Evolutionary conservation across 805 yeast species (phyloP), one percentile per base, ranked within the genome.

Genomic region (Ogataea ganodermae): DNA sequence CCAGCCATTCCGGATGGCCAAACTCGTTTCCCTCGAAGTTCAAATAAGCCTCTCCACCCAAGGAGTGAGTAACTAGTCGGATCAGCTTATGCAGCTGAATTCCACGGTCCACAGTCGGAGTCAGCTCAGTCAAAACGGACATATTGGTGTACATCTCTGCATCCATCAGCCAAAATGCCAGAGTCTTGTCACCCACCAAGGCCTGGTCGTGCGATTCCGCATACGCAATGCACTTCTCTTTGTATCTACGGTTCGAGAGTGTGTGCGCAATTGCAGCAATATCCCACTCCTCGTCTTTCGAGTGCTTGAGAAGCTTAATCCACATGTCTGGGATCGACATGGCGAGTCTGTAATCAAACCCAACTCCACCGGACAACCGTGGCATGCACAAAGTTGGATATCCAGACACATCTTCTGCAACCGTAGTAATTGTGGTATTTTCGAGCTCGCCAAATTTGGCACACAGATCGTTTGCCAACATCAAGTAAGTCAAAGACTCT

Each of bases 321-420:
- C 99, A 92, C 98, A 92, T 92, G 67, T 92, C 99, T 3, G 99
- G 99, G 50, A 92, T 75, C 1, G 98, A 97, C 99, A 92, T 92
- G 2, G 96, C 94, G 45, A 92, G 74, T 53, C 98, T 76, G 67
- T 92, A 92, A 65, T 91, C 94, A 61, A 92, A 92, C 0, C 97
- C 99, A 51, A 86, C 83, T 48, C 99, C 99, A 41, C 98, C 98
- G 20, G 72, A 63, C 0, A 57, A 44, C 42, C 88, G 75, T 5
- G 94, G 83, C 46, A 87, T 67, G 67, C 98, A 92, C 47, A 94
- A 71, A 1, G 97, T 90, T 27, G 99, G 99, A 85, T 92, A 92
- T 9, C 99, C 99, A 42, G 94, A 84, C 39, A 92, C 99, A 65
- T 92, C 99, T 67, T 92, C 99, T 3, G 98, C 98, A 55, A 92